phyloP scores from a whole-genome alignment of 768 basidiomycete genomes.

The Tricholoma flavovirens region DNA sequence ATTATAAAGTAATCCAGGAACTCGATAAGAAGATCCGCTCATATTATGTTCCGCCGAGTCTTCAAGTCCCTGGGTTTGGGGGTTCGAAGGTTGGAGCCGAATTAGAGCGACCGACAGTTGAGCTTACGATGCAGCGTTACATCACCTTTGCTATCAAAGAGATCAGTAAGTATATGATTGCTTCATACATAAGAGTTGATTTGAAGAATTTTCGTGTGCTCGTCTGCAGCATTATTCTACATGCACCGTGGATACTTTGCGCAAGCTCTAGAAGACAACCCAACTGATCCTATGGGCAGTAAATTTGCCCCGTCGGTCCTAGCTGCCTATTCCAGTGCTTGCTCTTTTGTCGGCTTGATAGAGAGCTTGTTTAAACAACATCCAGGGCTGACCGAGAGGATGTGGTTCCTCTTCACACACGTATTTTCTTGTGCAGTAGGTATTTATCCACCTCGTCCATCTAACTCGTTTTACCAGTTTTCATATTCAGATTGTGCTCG shows the following conservation, averaged over 20 bases:
- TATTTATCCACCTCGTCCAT: conserved; percentile 3
- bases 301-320: conserved; percentile 64
- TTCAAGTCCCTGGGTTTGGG: conserved; percentile 60
- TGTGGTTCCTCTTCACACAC: conserved; percentile 71
- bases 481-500: conserved; percentile 52
- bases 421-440: conserved; percentile 67
- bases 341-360: conserved; percentile 60
- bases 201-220: neutral
- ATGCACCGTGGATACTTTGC: conserved; percentile 76
- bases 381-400: conserved; percentile 58
- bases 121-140: conserved; percentile 64
- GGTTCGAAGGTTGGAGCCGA: conserved; percentile 38
- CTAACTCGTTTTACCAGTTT: neutral
- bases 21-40: conserved; percentile 61
- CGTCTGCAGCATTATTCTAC: conserved; percentile 52
- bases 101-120: conserved; percentile 42
- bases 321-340: conserved; percentile 65
- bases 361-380: conserved; percentile 62
- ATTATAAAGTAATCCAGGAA: conserved; percentile 56
- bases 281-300: conserved; percentile 61
- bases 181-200: neutral
- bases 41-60: conserved; percentile 59
- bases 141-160: conserved; percentile 63
- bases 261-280: conserved; percentile 57
- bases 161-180: conserved; percentile 40